Percentiles rank a stretch among this genome's conserved stretches.
Evolutionary conservation across 495 filamentous ascomycete genomes (phyloP).

Genomic region (Cenococcum geophilum): DNA sequence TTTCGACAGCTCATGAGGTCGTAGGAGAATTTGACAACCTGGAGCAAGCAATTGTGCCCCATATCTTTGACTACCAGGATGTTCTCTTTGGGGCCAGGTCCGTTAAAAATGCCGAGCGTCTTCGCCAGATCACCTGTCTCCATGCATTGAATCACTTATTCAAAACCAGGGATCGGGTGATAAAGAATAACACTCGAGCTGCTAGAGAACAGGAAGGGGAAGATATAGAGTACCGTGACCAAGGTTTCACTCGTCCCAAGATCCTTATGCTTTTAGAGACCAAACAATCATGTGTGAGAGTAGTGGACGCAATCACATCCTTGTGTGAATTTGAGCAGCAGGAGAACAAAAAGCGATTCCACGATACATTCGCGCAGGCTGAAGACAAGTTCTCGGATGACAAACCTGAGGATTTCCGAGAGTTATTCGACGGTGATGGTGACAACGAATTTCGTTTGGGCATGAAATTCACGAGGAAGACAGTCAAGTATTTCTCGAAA

Average conservation of each 20-base stretch:
- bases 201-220: conserved; percentile 45
- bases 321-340: conserved; percentile 80
- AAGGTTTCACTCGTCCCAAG: conserved; percentile 93
- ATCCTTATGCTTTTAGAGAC: conserved; percentile 86
- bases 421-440: conserved; percentile 88
- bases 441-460: conserved; percentile 94
- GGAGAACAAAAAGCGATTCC: conserved; percentile 89
- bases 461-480: conserved; percentile 91
- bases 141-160: conserved; percentile 87
- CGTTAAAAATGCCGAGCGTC: conserved; percentile 52
- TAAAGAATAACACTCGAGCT: conserved; percentile 83
- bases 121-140: conserved; percentile 69
- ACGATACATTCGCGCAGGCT: conserved; percentile 65
- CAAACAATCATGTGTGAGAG: conserved; percentile 70
- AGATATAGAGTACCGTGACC: conserved; percentile 75
- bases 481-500: conserved; percentile 86
- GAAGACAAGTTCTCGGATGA: conserved; percentile 58
- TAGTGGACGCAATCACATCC: conserved; percentile 64
- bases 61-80: conserved; percentile 74
- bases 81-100: conserved; percentile 69
- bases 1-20: conserved; percentile 29
- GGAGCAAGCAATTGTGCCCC: conserved; percentile 50
- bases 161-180: conserved; percentile 84
- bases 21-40: conserved; percentile 43
- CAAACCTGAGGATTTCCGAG: conserved; percentile 81